phyloP scores from a whole-genome alignment of 306 rosid species.

The Vachellia collinsii region DNA sequence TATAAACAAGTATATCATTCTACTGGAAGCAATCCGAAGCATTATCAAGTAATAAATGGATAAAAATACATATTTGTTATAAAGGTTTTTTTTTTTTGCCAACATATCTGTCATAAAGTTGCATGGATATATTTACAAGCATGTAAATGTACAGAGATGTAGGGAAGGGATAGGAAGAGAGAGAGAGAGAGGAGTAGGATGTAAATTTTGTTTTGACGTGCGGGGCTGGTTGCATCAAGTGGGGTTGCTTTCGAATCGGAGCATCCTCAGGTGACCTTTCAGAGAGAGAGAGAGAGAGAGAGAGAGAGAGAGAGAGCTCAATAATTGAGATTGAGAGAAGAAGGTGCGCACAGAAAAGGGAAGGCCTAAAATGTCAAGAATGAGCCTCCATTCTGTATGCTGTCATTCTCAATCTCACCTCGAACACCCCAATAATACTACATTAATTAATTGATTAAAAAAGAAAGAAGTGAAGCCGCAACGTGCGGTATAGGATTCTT shows the following conservation, averaged over 20 bases:
- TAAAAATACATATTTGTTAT: no score
- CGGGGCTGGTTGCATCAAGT: neutral
- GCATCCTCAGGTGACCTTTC: slow-evolving; percentile 33
- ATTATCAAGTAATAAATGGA: no score
- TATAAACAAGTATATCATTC: no score
- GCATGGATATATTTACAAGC: no score
- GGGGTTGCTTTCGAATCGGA: neutral
- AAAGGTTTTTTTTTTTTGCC: no score
- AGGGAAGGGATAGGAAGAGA: neutral
- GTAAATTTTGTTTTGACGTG: slow-evolving; percentile 5
- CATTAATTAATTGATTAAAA: neutral
- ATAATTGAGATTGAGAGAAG: slow-evolving; percentile 38
- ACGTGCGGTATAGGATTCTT: neutral
- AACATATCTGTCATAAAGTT: no score
- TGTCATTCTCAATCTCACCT: neutral
- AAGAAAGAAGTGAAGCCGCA: slow-evolving; percentile 10
- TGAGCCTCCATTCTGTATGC: neutral
- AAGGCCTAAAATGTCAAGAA: slow-evolving; percentile 50
- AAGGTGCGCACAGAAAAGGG: slow-evolving; percentile 19
- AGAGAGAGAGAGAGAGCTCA: slow-evolving; percentile 4
- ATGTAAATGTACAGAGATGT: no score
- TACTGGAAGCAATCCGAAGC: no score
- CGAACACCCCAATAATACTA: neutral
- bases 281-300: neutral
- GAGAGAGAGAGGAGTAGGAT: neutral